Conservation (phyloP, 23 red algal species). For the Chondrus crispus region DNA sequence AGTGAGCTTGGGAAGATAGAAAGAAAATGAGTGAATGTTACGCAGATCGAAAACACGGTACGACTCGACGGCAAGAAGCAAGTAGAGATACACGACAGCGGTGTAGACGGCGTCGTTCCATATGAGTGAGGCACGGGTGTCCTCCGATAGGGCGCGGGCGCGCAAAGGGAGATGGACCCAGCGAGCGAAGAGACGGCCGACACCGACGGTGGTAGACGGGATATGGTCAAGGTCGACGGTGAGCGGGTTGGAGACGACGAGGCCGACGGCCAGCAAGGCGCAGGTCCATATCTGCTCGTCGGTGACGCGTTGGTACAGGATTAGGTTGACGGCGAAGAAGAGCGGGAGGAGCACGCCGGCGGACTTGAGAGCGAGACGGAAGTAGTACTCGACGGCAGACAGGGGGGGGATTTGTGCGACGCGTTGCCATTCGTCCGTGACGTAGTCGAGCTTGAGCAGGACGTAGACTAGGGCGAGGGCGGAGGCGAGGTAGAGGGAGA, state of each 20-base stretch:
- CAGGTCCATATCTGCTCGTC: slow-evolving; percentile 79
- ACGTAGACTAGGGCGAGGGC: slow-evolving; percentile 41
- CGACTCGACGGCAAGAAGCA: slow-evolving; percentile 62
- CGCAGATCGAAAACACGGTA: slow-evolving; percentile 54
- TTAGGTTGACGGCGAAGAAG: slow-evolving; percentile 29
- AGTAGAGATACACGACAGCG: slow-evolving; percentile 52
- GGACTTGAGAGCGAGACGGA: slow-evolving; percentile 4
- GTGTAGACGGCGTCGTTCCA: slow-evolving; percentile 66
- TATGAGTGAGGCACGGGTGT: not conserved
- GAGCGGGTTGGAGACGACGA: slow-evolving; percentile 54
- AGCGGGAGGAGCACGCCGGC: slow-evolving; percentile 47
- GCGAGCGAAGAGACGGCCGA: not conserved
- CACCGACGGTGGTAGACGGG: not conserved
- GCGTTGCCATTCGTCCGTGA: not conserved
- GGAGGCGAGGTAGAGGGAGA: slow-evolving; percentile 43
- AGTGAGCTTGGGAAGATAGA: slow-evolving; percentile 66
- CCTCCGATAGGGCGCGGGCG: not conserved
- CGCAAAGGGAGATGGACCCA: not conserved
- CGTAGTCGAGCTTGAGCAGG: slow-evolving; percentile 6
- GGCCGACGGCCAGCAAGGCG: slow-evolving; percentile 49
- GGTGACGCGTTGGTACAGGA: slow-evolving; percentile 13
- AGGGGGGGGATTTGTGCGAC: not conserved
- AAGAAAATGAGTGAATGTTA: slow-evolving; percentile 23
- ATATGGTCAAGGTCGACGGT: too few relatives aligned
- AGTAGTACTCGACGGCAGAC: not conserved